phyloP scores from a whole-genome alignment of 2,329 filamentous ascomycete genomes.

The Nectriaceae sp. region DNA sequence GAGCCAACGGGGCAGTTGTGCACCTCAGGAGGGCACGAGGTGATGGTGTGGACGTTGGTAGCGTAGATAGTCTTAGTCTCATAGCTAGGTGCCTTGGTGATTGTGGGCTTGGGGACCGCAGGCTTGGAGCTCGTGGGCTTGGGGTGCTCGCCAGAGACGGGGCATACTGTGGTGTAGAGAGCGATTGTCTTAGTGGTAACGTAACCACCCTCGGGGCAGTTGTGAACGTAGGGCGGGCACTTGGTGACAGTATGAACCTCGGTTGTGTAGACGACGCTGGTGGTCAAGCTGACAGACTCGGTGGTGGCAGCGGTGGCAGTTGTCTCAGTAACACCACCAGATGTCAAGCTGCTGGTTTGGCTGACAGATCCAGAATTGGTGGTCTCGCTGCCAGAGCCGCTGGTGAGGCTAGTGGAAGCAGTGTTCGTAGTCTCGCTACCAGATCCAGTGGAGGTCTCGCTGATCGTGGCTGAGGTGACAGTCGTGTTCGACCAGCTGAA shows the following conservation, averaged over 20 bases:
- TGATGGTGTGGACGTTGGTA: conserved; percentile 56
- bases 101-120: conserved; percentile 17
- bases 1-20: conserved; percentile 48
- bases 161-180: conserved; percentile 49
- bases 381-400: background rate
- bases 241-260: conserved; percentile 56
- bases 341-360: conserved; percentile 6
- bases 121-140: conserved; percentile 21
- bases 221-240: conserved; percentile 46
- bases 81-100: conserved; percentile 14
- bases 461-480: conserved; percentile 9
- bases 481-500: conserved; percentile 14
- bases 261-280: conserved; percentile 43
- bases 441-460: conserved; percentile 7
- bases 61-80: conserved; percentile 49
- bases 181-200: conserved; percentile 43
- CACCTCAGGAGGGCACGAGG: conserved; percentile 52
- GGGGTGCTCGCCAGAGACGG: conserved; percentile 24
- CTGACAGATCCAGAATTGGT: conserved; percentile 7
- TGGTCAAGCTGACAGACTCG: conserved; percentile 13
- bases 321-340: background rate
- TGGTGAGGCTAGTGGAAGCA: background rate
- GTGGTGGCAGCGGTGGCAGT: background rate
- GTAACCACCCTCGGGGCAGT: conserved; percentile 38
- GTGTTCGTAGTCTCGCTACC: conserved; percentile 5